These are phyloP conservation scores for Ogataea nitratoaversa DNA, from an alignment of 805 yeast genomes.

Conservation along the genomic window DNA sequence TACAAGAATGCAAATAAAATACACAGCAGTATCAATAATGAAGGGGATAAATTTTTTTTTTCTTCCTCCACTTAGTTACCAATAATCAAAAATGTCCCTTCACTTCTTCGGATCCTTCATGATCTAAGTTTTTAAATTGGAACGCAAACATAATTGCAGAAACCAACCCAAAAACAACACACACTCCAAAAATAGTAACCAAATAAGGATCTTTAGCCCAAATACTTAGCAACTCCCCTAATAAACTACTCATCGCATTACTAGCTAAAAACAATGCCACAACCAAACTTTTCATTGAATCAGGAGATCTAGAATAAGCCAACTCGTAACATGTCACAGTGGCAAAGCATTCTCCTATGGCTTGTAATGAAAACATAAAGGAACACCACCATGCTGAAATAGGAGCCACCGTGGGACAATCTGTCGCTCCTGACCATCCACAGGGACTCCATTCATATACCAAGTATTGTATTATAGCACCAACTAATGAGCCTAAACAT, in stretches of 20 bases:
- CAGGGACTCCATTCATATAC: conserved; percentile 44
- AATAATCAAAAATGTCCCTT: no score
- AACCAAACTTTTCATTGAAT: conserved; percentile 46
- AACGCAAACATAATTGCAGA: conserved; percentile 21
- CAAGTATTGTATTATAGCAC: conserved; percentile 42
- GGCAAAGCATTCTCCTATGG: conserved; percentile 51
- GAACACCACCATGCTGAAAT: conserved; percentile 32
- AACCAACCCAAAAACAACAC: conserved; percentile 31
- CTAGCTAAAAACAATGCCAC: conserved; percentile 38
- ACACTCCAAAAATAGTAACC: conserved; percentile 33
- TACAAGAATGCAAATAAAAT: no score
- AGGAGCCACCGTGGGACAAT: conserved; percentile 23
- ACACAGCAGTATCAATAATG: no score
- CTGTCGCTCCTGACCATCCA: conserved; percentile 31
- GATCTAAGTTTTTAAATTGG: conserved; percentile 16
- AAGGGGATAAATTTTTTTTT: no score
- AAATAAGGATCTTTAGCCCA: conserved; percentile 38
- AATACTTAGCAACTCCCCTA: conserved; percentile 37
- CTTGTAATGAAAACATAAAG: conserved; percentile 38
- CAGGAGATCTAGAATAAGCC: conserved; percentile 51
- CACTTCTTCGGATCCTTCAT: not conserved
- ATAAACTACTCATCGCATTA: conserved; percentile 42
- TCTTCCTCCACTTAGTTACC: no score
- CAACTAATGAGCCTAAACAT: conserved; percentile 42
- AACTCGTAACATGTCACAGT: conserved; percentile 48